Base-by-base conservation (phyloP, 306 rosid species). In the Cajanus cajan region DNA sequence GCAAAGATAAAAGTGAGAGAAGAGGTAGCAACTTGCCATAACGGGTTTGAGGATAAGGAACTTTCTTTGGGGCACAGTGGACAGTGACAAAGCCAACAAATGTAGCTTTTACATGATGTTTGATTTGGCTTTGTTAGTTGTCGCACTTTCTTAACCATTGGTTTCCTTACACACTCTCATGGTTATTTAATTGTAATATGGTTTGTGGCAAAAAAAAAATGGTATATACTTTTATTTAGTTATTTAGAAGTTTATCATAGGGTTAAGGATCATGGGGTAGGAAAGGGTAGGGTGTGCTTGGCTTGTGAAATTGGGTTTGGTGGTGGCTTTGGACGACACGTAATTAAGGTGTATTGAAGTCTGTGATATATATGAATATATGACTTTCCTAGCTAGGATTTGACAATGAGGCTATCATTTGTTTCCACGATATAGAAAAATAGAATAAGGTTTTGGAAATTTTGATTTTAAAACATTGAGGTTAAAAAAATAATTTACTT, bases 61-160 rank as follows among this genome's bases (percentile, higher is more conserved):
- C 98, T 93, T 93, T 93, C 96, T 64, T 9, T 22, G 79, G 82
- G 77, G 71, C 79, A 78, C 89, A 87, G 90, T 83, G 91, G 92
- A 52, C 66, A 45, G 45, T 88, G 91, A 88, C 83, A 83, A 84
- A 51, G 82, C 84, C 82, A 86, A 80, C 45, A 68, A 2, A 83
- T 71, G 86, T 78, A 75, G 68, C 86, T 76, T 82, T 59, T 34
- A 75, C 39, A 70, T 81, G 47, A 70, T 78, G 82, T 82, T 78
- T 77, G 34, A 77, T 41, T 82, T 83, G 63, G 59, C 55, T 44
- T 71, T 77, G 77, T 54, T 65, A 55, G 70, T 73, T 73, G 77
- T 73, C 22, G 36, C 80, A 37, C 68, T 68, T 66, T 28, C 77
- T 73, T 78, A 67, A 78, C 80, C 83, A 67, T 59, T 65, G 86